Conservation (phyloP, 2,329 filamentous ascomycete genomes). For the Raffaelea deltoideospora region DNA sequence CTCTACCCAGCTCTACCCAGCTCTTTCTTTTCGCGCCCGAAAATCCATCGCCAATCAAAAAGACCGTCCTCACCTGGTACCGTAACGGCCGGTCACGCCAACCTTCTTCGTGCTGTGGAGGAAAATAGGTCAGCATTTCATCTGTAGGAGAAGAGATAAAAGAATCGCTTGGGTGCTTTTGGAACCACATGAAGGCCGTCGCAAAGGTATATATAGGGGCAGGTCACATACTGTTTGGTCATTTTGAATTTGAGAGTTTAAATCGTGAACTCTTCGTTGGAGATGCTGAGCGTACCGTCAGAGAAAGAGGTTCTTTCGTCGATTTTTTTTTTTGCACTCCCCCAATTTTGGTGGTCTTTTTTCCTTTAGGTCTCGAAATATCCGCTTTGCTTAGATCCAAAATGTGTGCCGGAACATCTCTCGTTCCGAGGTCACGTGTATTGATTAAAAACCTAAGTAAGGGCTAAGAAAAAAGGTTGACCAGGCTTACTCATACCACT, state of each 20-base stretch:
- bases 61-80: constrained; percentile 12
- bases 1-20: no score
- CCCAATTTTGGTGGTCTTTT: no score
- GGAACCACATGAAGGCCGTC: no score
- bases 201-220: background rate
- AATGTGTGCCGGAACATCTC: constrained; percentile 7
- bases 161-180: background rate
- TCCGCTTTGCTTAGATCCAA: no score
- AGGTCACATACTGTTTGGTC: constrained; percentile 48
- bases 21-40: no score
- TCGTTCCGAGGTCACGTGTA: constrained; percentile 6
- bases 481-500: no score
- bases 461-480: no score
- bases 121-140: constrained; percentile 7
- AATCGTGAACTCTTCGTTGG: no score
- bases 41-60: no score
- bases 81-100: constrained; percentile 73
- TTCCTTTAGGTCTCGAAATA: background rate
- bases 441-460: no score
- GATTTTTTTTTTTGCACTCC: constrained; percentile 1
- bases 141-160: background rate
- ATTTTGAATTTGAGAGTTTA: constrained; percentile 43
- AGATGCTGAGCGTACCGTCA: background rate
- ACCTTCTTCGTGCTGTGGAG: constrained; percentile 72
- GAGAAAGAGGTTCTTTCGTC: constrained; percentile 1